Percentiles rank a stretch among this genome's conserved stretches.
These are phyloP conservation scores for Pythium guiyangense DNA, from an alignment of 352 stramenopile species.

Conservation along the genomic window DNA sequence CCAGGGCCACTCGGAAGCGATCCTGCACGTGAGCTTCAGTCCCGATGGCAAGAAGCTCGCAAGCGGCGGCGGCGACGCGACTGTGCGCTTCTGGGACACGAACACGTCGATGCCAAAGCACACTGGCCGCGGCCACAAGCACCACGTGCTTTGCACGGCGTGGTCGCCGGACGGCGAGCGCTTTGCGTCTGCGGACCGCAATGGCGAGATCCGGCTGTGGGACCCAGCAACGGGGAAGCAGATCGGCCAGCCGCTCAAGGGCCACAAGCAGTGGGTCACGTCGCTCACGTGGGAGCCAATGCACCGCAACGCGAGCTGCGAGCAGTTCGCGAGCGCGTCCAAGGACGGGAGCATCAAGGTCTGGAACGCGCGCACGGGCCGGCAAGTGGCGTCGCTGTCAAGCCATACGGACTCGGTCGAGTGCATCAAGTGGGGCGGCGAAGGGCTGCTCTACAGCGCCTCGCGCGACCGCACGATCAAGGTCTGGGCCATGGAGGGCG, in stretches of 20 bases:
- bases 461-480: constrained; percentile 99
- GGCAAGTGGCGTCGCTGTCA: constrained; percentile 78
- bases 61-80: constrained; percentile 96
- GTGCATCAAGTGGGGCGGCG: constrained; percentile 97
- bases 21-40: constrained; percentile 98
- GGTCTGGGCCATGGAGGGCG: constrained; percentile 92
- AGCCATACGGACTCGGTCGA: constrained; percentile 98
- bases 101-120: constrained; percentile 95
- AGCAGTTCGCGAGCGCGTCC: constrained; percentile 94
- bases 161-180: constrained; percentile 95
- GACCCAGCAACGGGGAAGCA: constrained; percentile 91
- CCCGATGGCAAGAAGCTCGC: constrained; percentile 95
- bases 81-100: constrained; percentile 99
- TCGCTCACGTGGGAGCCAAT: constrained; percentile 97
- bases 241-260: constrained; percentile 83
- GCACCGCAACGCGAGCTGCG: constrained; percentile 88
- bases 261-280: constrained; percentile 97
- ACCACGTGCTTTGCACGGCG: constrained; percentile 98
- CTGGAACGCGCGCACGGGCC: constrained; percentile 97
- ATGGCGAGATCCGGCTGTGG: constrained; percentile 97
- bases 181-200: constrained; percentile 96
- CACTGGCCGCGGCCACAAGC: constrained; percentile 95
- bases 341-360: constrained; percentile 98
- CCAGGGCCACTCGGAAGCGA: constrained; percentile 97
- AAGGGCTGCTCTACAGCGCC: constrained; percentile 97